Base-by-base conservation (phyloP, 257 asterid genomes). In the Solanum commersonii region DNA sequence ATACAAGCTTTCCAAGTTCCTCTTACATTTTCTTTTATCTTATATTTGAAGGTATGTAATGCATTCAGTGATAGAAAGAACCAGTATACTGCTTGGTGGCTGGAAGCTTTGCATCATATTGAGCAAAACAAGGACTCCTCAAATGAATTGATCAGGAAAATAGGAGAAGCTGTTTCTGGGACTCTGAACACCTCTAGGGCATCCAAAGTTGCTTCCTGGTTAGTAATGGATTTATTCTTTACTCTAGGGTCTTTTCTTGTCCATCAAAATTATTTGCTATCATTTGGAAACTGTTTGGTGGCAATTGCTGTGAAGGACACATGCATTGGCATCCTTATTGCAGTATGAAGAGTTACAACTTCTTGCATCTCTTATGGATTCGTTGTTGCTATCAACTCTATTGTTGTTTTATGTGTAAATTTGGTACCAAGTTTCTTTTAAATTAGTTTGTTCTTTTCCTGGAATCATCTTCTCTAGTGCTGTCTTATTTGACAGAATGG, bases 151-250 rank as follows among this genome's bases (percentile, higher is more conserved):
- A 93, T 94, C 78, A 90, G 93, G 85, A 97, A 97, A 89, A 95
- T 96, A 85, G 94, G 93, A 90, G 99, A 95, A 87, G 92, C 98
- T 84, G 93, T 96, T 67, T 93, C 98, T 84, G 95, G 95, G 87
- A 93, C 91, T 85, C 88, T 92, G 90, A 91, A 91, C 85, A 87
- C 91, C 76, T 86, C 89, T 85, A 92, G 92, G 92, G 91, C 90
- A 90, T 91, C 98, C 89, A 94, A 94, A 92, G 83, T 90, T 88
- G 91, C 98, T 73, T 92, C 94, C 90, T 67, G 99, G 99, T 97
- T 90, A 90, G 98, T 90, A 86, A 82, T 88, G 87, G 29, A 67
- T 79, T 52, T 60, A 34, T 87, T 85, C 67, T 83, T 72, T 72
- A 29, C 71, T 87, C 70, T 74, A 59, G 73, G 22, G 40, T 76